Base-by-base conservation (phyloP, 2,329 filamentous ascomycete species). In the Chaetomium sp. region DNA sequence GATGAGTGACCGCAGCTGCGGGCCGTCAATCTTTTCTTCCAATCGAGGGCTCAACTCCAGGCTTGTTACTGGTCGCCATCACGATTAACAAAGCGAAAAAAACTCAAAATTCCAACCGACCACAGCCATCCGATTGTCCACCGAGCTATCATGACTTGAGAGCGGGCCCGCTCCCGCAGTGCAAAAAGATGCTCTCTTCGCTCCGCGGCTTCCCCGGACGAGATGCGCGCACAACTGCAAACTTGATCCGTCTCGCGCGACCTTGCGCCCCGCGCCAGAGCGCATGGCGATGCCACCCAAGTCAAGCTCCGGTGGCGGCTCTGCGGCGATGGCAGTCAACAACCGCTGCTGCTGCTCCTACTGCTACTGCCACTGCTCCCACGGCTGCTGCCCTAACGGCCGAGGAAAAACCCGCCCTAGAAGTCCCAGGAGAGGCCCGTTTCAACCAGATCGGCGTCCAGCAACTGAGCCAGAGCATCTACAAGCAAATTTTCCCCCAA, bases 401-500 rank as follows among this genome's bases (percentile, higher is more conserved):
- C n/a, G 41, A 46, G 32, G n/a, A 53, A n/a, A 37, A 46, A 33
- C 59, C 12, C 59, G 58, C 27, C 32, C 69, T 80, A 57, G 71
- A 75, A 38, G 75, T 80, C 35, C 67, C 72, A 0, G 79, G 81
- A 6, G 72, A 79, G 55, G 77, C 89, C 49, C 85, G 94, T 62
- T 89, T 87, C 75, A 99, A 95, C 72, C 88, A 95, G 63, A 91
- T 99, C 65, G 90, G 89, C 52, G 89, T 99, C 41, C 94, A 99
- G 73, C 92, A 97, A 67, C 76, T 99, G 63, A 96, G 91, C 76
- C 78, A 80, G 57, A 80, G 91, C 74, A 79, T 99, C 45, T 89
- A 92, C 70, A 69, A 81, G 1, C 94, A 97, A 71, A 74, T 99
- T 43, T 99, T 99, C 67, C 82, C 81, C 4, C 73, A 76, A 41